phyloP scores from a whole-genome alignment of 176 grass and related monocot genomes.

The Avena eriantha region DNA sequence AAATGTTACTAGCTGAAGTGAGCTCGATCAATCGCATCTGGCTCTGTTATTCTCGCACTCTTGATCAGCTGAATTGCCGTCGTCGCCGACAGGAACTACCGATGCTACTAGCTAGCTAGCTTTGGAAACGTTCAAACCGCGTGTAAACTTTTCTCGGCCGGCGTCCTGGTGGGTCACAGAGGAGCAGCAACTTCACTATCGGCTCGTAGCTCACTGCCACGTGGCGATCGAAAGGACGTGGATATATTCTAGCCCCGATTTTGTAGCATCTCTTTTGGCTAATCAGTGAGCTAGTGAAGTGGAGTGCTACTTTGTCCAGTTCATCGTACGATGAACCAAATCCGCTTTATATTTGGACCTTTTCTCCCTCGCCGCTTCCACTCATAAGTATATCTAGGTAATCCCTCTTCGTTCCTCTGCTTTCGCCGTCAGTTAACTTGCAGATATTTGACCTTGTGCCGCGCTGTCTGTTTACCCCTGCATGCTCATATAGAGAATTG shows the following conservation, averaged over 20 bases:
- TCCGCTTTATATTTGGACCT: conserved; percentile 17
- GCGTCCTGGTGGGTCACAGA: neutral
- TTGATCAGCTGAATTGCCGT: conserved; percentile 31
- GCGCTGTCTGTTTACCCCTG: neutral
- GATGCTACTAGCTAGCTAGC: neutral
- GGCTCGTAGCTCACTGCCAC: neutral
- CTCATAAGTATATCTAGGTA: neutral
- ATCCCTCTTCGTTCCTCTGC: neutral
- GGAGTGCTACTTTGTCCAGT: neutral
- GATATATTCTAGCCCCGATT: neutral
- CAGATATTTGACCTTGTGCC: neutral
- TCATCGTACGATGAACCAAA: conserved; percentile 38
- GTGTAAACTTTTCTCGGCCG: neutral
- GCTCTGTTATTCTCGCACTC: neutral
- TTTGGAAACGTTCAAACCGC: neutral
- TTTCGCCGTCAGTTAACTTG: neutral
- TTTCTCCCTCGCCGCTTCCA: neutral
- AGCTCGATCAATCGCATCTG: neutral
- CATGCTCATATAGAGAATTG: neutral
- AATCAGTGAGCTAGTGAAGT: neutral
- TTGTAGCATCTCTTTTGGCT: neutral
- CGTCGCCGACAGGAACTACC: conserved; percentile 42
- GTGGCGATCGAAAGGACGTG: neutral
- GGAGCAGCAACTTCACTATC: neutral
- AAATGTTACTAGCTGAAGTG: neutral